These are phyloP conservation scores for Colletotrichum sp. DNA, from an alignment of 2,329 filamentous ascomycete genomes.

Conservation along the genomic window DNA sequence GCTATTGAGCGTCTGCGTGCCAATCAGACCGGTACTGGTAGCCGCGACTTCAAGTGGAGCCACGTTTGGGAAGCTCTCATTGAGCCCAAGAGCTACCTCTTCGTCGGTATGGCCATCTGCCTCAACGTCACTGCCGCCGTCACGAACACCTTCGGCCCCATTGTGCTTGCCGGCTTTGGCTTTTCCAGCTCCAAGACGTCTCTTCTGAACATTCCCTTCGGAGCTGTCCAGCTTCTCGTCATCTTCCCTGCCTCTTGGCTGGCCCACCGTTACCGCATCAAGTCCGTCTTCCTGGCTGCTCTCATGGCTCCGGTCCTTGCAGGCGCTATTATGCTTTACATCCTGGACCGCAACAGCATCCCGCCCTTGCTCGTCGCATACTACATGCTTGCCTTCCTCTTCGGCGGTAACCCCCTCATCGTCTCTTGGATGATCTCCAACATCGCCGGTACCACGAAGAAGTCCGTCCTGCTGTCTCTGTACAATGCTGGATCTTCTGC, in stretches of 20 bases:
- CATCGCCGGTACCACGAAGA: constrained; percentile 71
- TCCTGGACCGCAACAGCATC: constrained; percentile 44
- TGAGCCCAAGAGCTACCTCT: constrained; percentile 62
- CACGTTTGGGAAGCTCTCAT: constrained; percentile 61
- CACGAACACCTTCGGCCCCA: constrained; percentile 68
- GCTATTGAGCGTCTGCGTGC: constrained; percentile 74
- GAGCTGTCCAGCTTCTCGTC: constrained; percentile 62
- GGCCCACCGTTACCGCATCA: constrained; percentile 60
- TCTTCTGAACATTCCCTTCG: constrained; percentile 72
- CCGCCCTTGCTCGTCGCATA: constrained; percentile 62
- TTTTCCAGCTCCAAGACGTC: constrained; percentile 63
- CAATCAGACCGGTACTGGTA: constrained; percentile 79
- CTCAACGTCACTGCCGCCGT: constrained; percentile 70
- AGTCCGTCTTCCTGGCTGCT: constrained; percentile 57
- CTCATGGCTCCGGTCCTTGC: constrained; percentile 66
- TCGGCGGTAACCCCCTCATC: constrained; percentile 68
- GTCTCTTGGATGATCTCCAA: constrained; percentile 74
- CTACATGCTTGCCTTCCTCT: constrained; percentile 70
- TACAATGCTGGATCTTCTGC: constrained; percentile 67
- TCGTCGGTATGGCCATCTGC: constrained; percentile 63
- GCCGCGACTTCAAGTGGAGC: constrained; percentile 69
- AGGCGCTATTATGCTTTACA: constrained; percentile 63
- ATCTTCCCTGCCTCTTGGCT: constrained; percentile 65
- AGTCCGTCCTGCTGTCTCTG: constrained; percentile 66
- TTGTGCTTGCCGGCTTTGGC: constrained; percentile 66